Evolutionary conservation across 495 filamentous ascomycete genomes (phyloP).

Genomic region (Podospora pseudopauciseta): DNA sequence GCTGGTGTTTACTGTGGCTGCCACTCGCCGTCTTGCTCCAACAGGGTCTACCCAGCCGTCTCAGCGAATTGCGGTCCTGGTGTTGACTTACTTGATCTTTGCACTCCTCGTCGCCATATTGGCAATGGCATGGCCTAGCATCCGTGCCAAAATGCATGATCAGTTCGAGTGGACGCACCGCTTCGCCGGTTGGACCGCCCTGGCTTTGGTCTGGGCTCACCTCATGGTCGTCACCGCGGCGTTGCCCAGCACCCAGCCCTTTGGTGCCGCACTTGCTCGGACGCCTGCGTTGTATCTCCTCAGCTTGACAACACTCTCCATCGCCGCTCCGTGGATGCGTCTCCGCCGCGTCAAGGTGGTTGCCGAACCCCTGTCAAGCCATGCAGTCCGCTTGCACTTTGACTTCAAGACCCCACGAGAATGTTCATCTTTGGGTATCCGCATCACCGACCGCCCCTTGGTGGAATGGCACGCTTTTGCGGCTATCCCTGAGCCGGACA

Average conservation of each 20-base stretch:
- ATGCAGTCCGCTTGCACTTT: slow-evolving; percentile 60
- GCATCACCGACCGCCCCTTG: slow-evolving; percentile 51
- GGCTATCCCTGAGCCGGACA: slow-evolving; percentile 48
- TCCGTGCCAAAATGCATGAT: slow-evolving; percentile 50
- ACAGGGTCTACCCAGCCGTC: slow-evolving; percentile 27
- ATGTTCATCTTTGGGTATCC: slow-evolving; percentile 43
- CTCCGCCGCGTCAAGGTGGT: slow-evolving; percentile 53
- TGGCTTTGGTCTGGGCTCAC: slow-evolving; percentile 51
- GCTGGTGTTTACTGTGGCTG: slow-evolving; percentile 51
- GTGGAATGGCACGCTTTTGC: slow-evolving; percentile 72
- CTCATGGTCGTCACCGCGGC: slow-evolving; percentile 36
- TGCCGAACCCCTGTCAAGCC: slow-evolving; percentile 54
- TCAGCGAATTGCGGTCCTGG: slow-evolving; percentile 21
- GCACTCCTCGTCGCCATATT: slow-evolving; percentile 31
- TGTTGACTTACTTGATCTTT: slow-evolving; percentile 31
- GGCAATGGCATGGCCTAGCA: slow-evolving; percentile 37
- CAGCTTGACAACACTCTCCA: slow-evolving; percentile 47
- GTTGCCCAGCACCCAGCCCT: slow-evolving; percentile 23
- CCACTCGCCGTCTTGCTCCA: slow-evolving; percentile 43
- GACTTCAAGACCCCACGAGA: slow-evolving; percentile 47
- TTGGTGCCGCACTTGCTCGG: slow-evolving; percentile 36
- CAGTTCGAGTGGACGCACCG: slow-evolving; percentile 57
- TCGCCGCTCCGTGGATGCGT: slow-evolving; percentile 57
- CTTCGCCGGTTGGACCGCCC: slow-evolving; percentile 53
- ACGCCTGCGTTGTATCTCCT: slow-evolving; percentile 57